Evolutionary conservation across 2,329 filamentous ascomycete genomes (phyloP), one percentile per base, ranked within the genome.

Genomic region (Tolypocladium endophyticum): DNA sequence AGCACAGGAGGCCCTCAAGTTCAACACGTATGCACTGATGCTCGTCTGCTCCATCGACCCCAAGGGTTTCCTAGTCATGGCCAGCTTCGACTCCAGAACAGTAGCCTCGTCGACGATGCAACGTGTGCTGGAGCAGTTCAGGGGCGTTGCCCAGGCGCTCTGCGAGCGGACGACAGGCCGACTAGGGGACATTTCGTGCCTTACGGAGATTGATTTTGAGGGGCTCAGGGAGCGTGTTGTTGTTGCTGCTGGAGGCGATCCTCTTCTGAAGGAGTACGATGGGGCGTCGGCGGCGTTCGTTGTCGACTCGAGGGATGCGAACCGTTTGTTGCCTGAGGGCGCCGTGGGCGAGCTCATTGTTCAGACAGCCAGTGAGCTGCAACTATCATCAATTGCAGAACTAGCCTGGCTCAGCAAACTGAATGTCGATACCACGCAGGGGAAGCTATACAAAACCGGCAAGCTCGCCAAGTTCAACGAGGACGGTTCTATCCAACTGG

Each of bases 1-100:
- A 1, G 83, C 82, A 0, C 78, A 81, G 54, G 84, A 87, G 64
- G 84, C 83, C 0, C 75, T 86, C 64, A 80, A 80, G 65, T 81
- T 81, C 67, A 81, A 81, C 68, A 80, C 78, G 0, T 87, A 87
- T 66, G 80, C 84, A 1, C 78, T 88, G 38, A 87, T 88, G 76
- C 72, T 88, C 25, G 85, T 87, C 50, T 88, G 85, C 68, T 84
- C 81, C 4, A 72, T 87, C 7, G 79, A 83, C 41, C 74, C 79
- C 2, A 74, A 77, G 61, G 79, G 81, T 1, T 82, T 87, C 66
- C 70, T 81, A 20, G 74, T 85, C 59, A 85, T 84, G 74, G 84
- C 84, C 0, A 86, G 85, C 65, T 87, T 87, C 65, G 85, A 88
- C 66, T 84, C 83, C 28, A 79, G 80, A n/a, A 78, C 80, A 0